phyloP scores from a whole-genome alignment of 305 asterid genomes.

The Ajuga reptans region DNA sequence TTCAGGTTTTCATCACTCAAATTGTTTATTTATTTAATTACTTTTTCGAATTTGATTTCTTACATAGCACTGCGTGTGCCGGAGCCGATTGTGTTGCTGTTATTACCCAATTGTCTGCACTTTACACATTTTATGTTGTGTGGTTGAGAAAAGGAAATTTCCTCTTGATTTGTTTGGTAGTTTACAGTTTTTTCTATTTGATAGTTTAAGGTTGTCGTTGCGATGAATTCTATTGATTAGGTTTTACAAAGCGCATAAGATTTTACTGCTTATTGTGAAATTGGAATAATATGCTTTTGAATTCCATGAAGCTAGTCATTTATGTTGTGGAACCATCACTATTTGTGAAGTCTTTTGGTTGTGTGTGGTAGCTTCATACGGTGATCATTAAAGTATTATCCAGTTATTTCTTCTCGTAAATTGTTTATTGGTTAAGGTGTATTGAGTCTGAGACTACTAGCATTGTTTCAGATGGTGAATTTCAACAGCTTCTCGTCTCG shows the following conservation, averaged over 20 bases:
- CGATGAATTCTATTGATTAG: not conserved
- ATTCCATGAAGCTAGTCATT: too few species aligned
- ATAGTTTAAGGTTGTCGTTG: slow-evolving; percentile 1
- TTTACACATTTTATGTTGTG: not conserved
- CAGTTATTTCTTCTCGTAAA: not conserved
- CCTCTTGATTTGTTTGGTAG: not conserved
- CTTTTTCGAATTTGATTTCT: not conserved
- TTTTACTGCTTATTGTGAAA: too few species aligned
- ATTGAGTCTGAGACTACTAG: not conserved
- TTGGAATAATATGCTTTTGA: too few species aligned
- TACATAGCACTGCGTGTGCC: not conserved
- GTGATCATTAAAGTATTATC: not conserved
- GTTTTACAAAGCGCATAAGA: too few species aligned
- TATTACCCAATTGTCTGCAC: not conserved
- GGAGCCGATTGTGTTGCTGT: not conserved
- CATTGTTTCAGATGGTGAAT: not conserved
- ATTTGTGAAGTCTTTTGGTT: not conserved
- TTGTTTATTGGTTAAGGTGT: not conserved
- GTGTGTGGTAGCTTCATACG: not conserved
- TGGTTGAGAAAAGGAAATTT: not conserved
- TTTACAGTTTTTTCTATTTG: not conserved
- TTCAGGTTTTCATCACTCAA: slow-evolving; percentile 34
- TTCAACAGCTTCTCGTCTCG: too few species aligned
- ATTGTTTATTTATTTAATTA: not conserved
- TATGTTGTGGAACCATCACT: too few species aligned